Evolutionary conservation across 441 rosid genomes (phyloP), one percentile per base, ranked within the genome.

Genomic region (Erodium trifolium): DNA sequence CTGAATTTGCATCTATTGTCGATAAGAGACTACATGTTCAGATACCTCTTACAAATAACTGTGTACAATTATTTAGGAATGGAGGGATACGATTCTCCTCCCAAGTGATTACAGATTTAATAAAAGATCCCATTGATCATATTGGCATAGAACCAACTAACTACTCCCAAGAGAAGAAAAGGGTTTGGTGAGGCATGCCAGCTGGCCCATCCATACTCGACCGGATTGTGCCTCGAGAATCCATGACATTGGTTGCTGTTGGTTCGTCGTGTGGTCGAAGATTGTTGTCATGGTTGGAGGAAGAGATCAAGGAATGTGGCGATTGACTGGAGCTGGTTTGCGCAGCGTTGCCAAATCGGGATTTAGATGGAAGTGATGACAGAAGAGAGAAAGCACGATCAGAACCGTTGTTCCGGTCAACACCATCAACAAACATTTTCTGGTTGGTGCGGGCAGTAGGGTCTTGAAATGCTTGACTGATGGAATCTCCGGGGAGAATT

Each of bases 311-410:
- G 63, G 80, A 65, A 69, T 76, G 86, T 66, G 84, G 71, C 49
- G 75, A 69, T 8, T 76, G 76, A 71, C 72, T 73, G 12, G 75
- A 76, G 78, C 69, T 73, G 70, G 80, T 77, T 43, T 81, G 86
- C 73, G 68, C 79, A 67, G 78, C 70, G 74, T 78, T 76, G 83
- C 73, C 74, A 71, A 79, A 69, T 72, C 72, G 72, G 66, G 79
- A 78, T 67, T 77, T 76, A 35, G 84, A 65, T 23, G 78, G 79
- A 23, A 78, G 87, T 49, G 86, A 81, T 89, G 96, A 89, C 96
- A 89, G 96, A 89, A 89, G 96, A 89, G 92, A 87, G 92, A 79
- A 89, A 89, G 88, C 96, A 84, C 86, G 69, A 67, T 72, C 71
- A 14, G 83, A 72, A 68, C 77, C 55, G 16, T 76, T 31, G 39